These are phyloP conservation scores for Naganishia sp. DNA, from an alignment of 1,284 basidiomycete species.

Conservation along the genomic window DNA sequence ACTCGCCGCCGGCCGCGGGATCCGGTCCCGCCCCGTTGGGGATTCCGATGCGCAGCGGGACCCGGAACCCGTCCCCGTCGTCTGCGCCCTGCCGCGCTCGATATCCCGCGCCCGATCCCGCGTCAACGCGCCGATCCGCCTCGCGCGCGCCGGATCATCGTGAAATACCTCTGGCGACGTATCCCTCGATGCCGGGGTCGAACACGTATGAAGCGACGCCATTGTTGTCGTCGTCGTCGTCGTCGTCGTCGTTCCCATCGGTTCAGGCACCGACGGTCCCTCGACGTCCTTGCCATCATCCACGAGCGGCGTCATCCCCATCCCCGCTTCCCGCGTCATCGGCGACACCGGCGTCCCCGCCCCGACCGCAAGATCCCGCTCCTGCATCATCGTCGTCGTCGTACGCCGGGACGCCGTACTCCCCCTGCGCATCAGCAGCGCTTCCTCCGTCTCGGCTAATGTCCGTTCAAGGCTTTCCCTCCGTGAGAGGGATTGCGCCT, in stretches of 20 bases:
- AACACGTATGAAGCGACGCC: constrained; percentile 16
- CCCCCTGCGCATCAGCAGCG: background rate
- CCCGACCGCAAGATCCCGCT: background rate
- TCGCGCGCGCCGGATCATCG: background rate
- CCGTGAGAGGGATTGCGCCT: background rate
- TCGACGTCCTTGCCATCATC: background rate
- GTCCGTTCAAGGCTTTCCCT: background rate
- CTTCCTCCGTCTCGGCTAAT: background rate
- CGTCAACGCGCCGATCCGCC: constrained; percentile 14
- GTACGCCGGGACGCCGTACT: background rate
- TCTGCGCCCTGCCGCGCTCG: background rate
- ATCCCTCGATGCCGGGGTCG: constrained; percentile 1
- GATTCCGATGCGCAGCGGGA: constrained; percentile 21
- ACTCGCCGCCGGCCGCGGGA: background rate
- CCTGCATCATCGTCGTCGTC: background rate
- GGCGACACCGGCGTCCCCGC: constrained; percentile 6
- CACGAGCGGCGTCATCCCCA: background rate
- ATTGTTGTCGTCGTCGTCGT: too few relatives aligned
- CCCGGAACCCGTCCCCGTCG: background rate
- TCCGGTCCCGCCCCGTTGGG: constrained; percentile 10
- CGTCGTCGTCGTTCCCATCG: background rate
- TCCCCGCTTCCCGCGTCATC: background rate
- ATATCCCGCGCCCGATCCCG: constrained; percentile 3
- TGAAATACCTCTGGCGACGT: constrained; percentile 10
- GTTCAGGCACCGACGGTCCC: constrained; percentile 7